Conservation (phyloP, 352 stramenopile species). For the Phytopythium sindhum region DNA sequence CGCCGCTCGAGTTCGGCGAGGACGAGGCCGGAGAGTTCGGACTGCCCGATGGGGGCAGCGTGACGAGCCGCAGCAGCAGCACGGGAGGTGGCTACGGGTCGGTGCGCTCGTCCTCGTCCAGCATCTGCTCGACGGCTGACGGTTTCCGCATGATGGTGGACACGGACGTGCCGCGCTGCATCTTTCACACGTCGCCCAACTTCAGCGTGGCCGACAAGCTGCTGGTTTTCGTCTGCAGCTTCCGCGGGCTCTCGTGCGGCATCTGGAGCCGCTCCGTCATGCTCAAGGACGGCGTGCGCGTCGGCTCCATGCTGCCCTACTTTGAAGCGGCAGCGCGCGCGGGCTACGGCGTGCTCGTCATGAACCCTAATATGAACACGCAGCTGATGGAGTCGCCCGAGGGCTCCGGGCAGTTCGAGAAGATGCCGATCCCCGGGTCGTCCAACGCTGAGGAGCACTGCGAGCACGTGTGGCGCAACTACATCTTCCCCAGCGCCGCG, state of each 20-base stretch:
- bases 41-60: constrained; percentile 9
- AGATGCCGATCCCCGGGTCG: constrained; percentile 80
- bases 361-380: constrained; percentile 91
- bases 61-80: constrained; percentile 23
- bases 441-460: constrained; percentile 86
- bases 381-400: constrained; percentile 64
- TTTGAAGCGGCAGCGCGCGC: constrained; percentile 69
- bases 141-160: constrained; percentile 83
- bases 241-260: constrained; percentile 69
- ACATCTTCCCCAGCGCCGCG: constrained; percentile 74
- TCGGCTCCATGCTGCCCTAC: constrained; percentile 89
- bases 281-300: constrained; percentile 82
- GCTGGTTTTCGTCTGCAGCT: constrained; percentile 82
- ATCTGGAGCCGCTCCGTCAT: constrained; percentile 87
- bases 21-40: constrained; percentile 26
- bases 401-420: constrained; percentile 40
- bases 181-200: constrained; percentile 80
- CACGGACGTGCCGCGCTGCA: constrained; percentile 70
- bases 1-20: constrained; percentile 55
- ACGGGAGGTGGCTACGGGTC: constrained; percentile 24
- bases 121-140: constrained; percentile 77
- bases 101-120: constrained; percentile 71
- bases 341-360: constrained; percentile 84
- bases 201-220: constrained; percentile 74
- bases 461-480: constrained; percentile 86